Percentiles rank a stretch among this genome's conserved stretches.
Evolutionary conservation across 768 basidiomycete genomes (phyloP).

Genomic region (Leccinum olivaceopallidum): DNA sequence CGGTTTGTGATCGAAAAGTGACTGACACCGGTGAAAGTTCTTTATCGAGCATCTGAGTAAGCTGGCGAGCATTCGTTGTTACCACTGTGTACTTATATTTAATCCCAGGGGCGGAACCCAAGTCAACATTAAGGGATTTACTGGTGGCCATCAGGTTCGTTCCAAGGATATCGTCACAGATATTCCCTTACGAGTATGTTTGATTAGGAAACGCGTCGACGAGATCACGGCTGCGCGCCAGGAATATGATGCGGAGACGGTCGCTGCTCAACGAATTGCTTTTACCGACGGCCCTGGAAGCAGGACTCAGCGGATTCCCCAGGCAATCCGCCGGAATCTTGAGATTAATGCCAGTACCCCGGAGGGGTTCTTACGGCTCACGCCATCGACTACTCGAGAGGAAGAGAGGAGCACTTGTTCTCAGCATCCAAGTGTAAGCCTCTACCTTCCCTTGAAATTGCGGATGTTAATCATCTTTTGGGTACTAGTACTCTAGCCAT

Average conservation of each 20-base stretch:
- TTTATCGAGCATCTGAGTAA: slow-evolving; percentile 30
- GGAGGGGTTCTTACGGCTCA: slow-evolving; percentile 6
- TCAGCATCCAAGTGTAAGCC: slow-evolving; percentile 23
- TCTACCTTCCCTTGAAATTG: neutral
- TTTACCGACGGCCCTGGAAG: slow-evolving; percentile 3
- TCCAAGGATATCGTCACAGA: neutral
- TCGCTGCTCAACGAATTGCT: slow-evolving; percentile 16
- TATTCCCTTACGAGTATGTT: neutral
- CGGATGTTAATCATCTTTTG: neutral
- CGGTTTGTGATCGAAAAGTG: neutral
- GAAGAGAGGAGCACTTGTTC: slow-evolving; percentile 10
- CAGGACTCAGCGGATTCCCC: slow-evolving; percentile 1
- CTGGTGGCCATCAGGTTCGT: slow-evolving; percentile 28
- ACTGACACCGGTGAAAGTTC: slow-evolving; percentile 23
- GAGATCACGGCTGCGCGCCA: slow-evolving; percentile 18
- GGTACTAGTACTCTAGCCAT: slow-evolving; percentile 26
- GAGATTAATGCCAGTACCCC: slow-evolving; percentile 11
- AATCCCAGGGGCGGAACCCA: slow-evolving; percentile 19
- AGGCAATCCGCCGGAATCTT: slow-evolving; percentile 10
- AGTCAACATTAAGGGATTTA: slow-evolving; percentile 25
- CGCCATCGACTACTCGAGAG: neutral
- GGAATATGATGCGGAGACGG: slow-evolving; percentile 7
- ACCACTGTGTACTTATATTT: neutral
- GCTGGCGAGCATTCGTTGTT: neutral
- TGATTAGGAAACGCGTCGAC: slow-evolving; percentile 19